phyloP scores from a whole-genome alignment of 192 early-diverging fungal genomes.

The Paraglomus brasilianum region DNA sequence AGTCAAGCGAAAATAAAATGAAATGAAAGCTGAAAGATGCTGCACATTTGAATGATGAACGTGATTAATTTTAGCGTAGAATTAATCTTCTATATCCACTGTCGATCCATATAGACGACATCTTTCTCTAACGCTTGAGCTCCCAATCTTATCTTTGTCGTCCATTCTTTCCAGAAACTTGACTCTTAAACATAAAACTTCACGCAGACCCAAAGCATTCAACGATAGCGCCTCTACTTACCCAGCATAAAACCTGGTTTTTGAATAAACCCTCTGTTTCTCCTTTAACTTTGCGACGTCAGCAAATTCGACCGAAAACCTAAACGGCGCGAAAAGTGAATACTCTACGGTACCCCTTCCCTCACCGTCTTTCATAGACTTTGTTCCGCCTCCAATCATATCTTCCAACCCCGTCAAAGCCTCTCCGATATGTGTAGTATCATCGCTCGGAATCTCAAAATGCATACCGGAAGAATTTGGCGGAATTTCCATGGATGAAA shows the following conservation, averaged over 20 bases:
- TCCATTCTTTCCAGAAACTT: not conserved
- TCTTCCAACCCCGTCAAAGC: slow-evolving; percentile 27
- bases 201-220: not conserved
- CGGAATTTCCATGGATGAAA: slow-evolving; percentile 30
- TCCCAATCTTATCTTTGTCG: no score
- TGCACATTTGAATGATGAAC: not conserved
- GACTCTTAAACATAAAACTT: not conserved
- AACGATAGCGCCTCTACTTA: slow-evolving; percentile 26
- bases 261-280: slow-evolving; percentile 42
- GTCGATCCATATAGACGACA: not conserved
- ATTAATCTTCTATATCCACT: no score
- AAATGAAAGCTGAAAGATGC: not conserved
- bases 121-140: not conserved
- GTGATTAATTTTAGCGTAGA: no score
- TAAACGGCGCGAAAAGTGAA: slow-evolving; percentile 50
- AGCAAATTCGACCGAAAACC: slow-evolving; percentile 51
- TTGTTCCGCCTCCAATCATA: slow-evolving; percentile 30
- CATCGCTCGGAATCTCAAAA: slow-evolving; percentile 30
- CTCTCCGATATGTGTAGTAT: slow-evolving; percentile 29
- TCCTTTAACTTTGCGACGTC: slow-evolving; percentile 41
- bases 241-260: slow-evolving; percentile 55
- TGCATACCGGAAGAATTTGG: slow-evolving; percentile 14
- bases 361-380: slow-evolving; percentile 32
- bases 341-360: slow-evolving; percentile 32
- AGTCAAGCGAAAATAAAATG: not conserved